phyloP scores from a whole-genome alignment of 768 basidiomycete genomes.

The Auriscalpium vulgare region DNA sequence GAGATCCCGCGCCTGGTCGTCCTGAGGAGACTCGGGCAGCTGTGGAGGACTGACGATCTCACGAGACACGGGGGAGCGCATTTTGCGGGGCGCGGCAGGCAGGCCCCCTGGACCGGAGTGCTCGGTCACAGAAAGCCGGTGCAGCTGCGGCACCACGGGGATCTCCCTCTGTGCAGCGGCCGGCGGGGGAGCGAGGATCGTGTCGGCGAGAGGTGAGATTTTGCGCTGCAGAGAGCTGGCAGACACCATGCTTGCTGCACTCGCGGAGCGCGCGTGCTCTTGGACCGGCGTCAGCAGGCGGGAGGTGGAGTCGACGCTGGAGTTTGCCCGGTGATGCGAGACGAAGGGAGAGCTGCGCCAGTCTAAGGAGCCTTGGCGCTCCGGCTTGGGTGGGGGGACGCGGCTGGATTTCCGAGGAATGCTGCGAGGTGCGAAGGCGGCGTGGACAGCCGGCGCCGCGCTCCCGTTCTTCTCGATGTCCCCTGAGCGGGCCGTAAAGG shows the following conservation, averaged over 20 bases:
- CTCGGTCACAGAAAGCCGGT: background rate
- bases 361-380: background rate
- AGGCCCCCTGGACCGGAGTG: background rate
- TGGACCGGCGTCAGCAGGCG: conserved; percentile 8
- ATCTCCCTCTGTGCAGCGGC: conserved; percentile 9
- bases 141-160: conserved; percentile 5
- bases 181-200: conserved; percentile 16
- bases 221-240: conserved; percentile 7
- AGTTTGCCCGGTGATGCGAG: conserved; percentile 3
- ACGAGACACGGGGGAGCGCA: conserved; percentile 1
- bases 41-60: background rate
- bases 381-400: background rate
- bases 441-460: conserved; percentile 5
- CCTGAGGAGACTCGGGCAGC: background rate
- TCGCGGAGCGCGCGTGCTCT: conserved; percentile 4
- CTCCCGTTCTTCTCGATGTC: conserved; percentile 14
- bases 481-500: conserved; percentile 11
- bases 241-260: background rate
- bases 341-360: background rate
- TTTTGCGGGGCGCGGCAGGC: conserved; percentile 7
- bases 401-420: background rate
- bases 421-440: background rate
- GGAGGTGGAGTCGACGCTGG: conserved; percentile 14
- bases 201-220: conserved; percentile 17
- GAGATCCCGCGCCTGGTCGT: background rate